Conservation (phyloP, 768 basidiomycete genomes). For the Boletus rubescentipes region DNA sequence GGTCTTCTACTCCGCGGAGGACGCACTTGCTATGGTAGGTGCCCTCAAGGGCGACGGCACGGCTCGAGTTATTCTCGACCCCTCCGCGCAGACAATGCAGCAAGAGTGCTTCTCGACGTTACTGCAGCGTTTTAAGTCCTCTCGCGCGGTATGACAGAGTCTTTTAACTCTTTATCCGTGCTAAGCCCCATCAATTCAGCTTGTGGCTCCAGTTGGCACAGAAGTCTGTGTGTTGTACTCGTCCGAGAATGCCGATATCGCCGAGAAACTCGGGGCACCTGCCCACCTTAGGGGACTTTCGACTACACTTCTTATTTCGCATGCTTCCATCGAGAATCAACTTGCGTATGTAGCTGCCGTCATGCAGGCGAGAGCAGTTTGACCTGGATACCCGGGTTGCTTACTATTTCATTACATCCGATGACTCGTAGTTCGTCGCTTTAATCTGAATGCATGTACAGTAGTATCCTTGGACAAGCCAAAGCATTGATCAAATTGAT, state of each 20-base stretch:
- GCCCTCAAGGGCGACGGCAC: constrained; percentile 52
- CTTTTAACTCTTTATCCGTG: neutral
- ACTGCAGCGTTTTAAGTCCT: constrained; percentile 45
- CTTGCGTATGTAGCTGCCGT: constrained; percentile 59
- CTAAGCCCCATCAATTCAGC: constrained; percentile 38
- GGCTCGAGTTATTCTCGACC: constrained; percentile 43
- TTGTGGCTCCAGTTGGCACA: constrained; percentile 51
- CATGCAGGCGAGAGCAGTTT: constrained; percentile 26
- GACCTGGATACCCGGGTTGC: neutral
- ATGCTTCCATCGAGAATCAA: constrained; percentile 57
- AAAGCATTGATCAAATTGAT: neutral
- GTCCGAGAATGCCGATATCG: constrained; percentile 45
- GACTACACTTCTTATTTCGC: constrained; percentile 49
- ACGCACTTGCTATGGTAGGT: constrained; percentile 50
- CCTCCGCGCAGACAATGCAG: constrained; percentile 41
- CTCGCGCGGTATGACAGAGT: constrained; percentile 48
- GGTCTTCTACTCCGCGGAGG: constrained; percentile 54
- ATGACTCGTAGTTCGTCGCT: neutral
- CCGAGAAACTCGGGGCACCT: constrained; percentile 52
- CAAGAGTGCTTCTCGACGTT: constrained; percentile 50
- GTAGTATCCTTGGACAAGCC: neutral
- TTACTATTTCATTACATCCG: neutral
- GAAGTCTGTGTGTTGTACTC: constrained; percentile 61
- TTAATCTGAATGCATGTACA: neutral
- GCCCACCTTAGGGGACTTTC: constrained; percentile 42